Evolutionary conservation across 2,329 filamentous ascomycete genomes (phyloP).

Genomic region (Colletotrichum shisoi): DNA sequence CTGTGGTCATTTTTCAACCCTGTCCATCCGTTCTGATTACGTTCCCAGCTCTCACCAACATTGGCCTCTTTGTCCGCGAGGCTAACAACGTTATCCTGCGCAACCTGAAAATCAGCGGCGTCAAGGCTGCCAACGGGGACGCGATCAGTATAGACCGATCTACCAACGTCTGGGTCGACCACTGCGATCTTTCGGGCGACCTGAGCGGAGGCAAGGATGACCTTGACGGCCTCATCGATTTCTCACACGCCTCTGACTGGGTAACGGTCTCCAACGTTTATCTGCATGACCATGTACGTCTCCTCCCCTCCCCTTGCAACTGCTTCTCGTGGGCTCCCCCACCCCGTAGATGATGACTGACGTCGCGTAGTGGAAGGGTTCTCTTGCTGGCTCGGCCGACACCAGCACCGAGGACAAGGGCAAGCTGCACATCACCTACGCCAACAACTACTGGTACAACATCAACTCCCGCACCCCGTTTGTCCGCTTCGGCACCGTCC

Average conservation of each 20-base stretch:
- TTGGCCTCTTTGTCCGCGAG: constrained; percentile 60
- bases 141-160: constrained; percentile 59
- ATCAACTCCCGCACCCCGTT: constrained; percentile 67
- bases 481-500: constrained; percentile 68
- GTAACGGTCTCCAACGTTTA: constrained; percentile 55
- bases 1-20: not conserved
- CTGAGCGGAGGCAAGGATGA: constrained; percentile 53
- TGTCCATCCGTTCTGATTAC: too few relatives aligned
- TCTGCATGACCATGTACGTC: constrained; percentile 53
- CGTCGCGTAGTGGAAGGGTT: constrained; percentile 60
- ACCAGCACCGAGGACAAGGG: constrained; percentile 67
- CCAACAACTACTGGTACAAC: constrained; percentile 68
- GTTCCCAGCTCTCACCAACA: constrained; percentile 48
- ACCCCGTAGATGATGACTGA: constrained; percentile 42
- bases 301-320: not conserved
- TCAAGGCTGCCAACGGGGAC: constrained; percentile 62
- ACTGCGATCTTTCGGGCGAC: constrained; percentile 53
- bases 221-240: constrained; percentile 56
- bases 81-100: constrained; percentile 65
- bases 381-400: constrained; percentile 68
- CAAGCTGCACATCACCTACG: constrained; percentile 66
- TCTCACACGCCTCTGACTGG: constrained; percentile 55
- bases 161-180: constrained; percentile 59
- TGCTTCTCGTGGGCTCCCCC: too few relatives aligned
- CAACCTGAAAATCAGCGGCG: constrained; percentile 60